These are phyloP conservation scores for Russula sp. DNA, from an alignment of 768 basidiomycete genomes.

Conservation along the genomic window DNA sequence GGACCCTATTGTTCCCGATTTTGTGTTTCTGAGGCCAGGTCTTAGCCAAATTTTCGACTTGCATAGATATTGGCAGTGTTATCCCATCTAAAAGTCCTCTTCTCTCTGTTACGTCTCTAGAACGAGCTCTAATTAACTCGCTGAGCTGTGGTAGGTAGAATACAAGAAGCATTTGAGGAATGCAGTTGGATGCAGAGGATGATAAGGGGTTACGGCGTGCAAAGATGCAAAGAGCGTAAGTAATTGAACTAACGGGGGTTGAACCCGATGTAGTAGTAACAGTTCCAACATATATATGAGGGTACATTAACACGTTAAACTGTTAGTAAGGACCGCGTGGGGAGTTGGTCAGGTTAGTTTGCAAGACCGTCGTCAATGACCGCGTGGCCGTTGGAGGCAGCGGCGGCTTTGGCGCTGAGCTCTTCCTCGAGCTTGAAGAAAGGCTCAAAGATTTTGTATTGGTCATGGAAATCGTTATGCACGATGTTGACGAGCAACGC, in stretches of 20 bases:
- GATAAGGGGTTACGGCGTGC: slow-evolving; percentile 30
- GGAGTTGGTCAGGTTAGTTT: slow-evolving; percentile 10
- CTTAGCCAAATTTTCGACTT: neutral
- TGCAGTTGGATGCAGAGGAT: slow-evolving; percentile 41
- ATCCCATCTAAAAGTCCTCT: neutral
- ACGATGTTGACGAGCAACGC: slow-evolving; percentile 92
- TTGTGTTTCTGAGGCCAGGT: neutral
- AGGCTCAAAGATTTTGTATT: slow-evolving; percentile 80
- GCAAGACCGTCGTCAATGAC: slow-evolving; percentile 32
- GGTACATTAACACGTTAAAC: slow-evolving; percentile 22
- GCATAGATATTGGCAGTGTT: neutral
- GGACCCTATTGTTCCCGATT: slow-evolving; percentile 6
- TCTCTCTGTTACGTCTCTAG: slow-evolving; percentile 14
- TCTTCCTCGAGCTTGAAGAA: slow-evolving; percentile 77
- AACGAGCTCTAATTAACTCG: neutral
- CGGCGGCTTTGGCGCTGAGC: slow-evolving; percentile 42
- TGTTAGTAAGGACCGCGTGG: slow-evolving; percentile 14
- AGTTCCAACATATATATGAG: slow-evolving; percentile 18
- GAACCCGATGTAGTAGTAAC: slow-evolving; percentile 24
- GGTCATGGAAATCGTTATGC: slow-evolving; percentile 90
- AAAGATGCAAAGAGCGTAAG: slow-evolving; percentile 25
- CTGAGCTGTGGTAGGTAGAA: slow-evolving; percentile 12
- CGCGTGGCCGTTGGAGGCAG: slow-evolving; percentile 10
- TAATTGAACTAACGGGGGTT: slow-evolving; percentile 30
- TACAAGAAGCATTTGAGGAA: slow-evolving; percentile 20